Evolutionary conservation across 1,284 basidiomycete species (phyloP), one percentile per base, ranked within the genome.

Genomic region (Neolentinus lepideus): DNA sequence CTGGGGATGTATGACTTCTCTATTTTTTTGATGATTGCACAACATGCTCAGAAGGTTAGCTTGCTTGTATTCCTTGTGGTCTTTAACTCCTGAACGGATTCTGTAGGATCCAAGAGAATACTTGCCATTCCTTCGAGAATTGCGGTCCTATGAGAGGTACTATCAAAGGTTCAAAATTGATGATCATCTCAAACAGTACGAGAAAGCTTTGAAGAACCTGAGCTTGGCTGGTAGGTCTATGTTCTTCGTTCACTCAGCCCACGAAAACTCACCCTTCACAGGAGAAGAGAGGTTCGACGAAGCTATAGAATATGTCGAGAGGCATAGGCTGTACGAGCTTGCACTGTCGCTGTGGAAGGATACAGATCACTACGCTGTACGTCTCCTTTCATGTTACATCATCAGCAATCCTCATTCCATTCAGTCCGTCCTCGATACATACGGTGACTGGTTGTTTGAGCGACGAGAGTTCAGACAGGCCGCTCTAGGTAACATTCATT

Each of bases 1-100:
- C 79, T 99, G 24, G 96, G 97, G 24, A 98, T 98, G 94, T 99
- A 99, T 70, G 94, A 99, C 70, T 98, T 99, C 71, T 86, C 90
- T 22, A 77, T 99, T 1, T 95, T 98, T 1, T 77, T 99, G 31
- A 88, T 99, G 85, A 83, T 99, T 35, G 96, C 97, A 1, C 97
- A 99, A 68, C 91, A 98, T 65, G 92, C 95, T 33, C 94, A 98
- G 69, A 96, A 95, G 80, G 94, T 92, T 45, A 25, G 69, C 60
- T 16, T 12, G n/a, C 29, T 14, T 11, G 19, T 27, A 33, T 56
- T 58, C n/a, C 35, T 36, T 21, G n/a, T 36, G 14, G 11, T 43
- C 22, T 53, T 14, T 53, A 4, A 26, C 33, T 53, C 45, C 21
- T 29, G 31, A 55, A 27, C n/a, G 31, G 24, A 8, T 38, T 22